These are phyloP conservation scores for Sporothrix luriei DNA, from an alignment of 2,329 filamentous ascomycete species.

Conservation along the genomic window DNA sequence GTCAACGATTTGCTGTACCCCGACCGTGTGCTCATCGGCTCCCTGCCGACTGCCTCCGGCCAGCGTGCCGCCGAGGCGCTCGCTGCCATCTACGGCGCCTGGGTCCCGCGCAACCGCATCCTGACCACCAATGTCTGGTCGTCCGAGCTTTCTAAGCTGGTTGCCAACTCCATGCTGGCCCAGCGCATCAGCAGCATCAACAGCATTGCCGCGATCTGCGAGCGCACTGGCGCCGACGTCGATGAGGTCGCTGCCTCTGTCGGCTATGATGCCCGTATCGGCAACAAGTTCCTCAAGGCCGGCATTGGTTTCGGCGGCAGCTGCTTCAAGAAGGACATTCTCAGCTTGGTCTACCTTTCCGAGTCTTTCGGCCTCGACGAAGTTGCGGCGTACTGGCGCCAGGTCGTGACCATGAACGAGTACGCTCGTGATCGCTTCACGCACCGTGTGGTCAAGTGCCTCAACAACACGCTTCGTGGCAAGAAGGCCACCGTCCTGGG, in stretches of 20 bases:
- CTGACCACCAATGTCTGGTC: slow-evolving; percentile 75
- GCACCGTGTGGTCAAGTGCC: slow-evolving; percentile 63
- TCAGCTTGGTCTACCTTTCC: slow-evolving; percentile 72
- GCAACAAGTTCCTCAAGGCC: slow-evolving; percentile 71
- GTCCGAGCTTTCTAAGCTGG: slow-evolving; percentile 76
- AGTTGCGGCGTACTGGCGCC: slow-evolving; percentile 74
- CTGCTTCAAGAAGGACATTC: slow-evolving; percentile 80
- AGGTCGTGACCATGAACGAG: slow-evolving; percentile 75
- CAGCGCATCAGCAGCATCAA: slow-evolving; percentile 83
- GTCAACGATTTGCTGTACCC: slow-evolving; percentile 70
- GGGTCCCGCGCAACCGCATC: slow-evolving; percentile 69
- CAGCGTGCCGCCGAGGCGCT: slow-evolving; percentile 64
- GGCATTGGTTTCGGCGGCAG: slow-evolving; percentile 78
- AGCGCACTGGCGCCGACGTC: slow-evolving; percentile 74
- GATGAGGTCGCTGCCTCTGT: slow-evolving; percentile 69
- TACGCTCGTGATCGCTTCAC: slow-evolving; percentile 71
- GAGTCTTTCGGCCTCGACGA: slow-evolving; percentile 69
- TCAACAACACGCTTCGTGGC: slow-evolving; percentile 67
- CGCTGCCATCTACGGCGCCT: slow-evolving; percentile 67
- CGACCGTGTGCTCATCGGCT: slow-evolving; percentile 76
- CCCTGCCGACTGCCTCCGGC: slow-evolving; percentile 61
- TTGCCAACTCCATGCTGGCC: slow-evolving; percentile 77
- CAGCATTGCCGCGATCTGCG: slow-evolving; percentile 77
- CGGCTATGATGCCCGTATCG: slow-evolving; percentile 72
- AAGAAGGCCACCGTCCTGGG: slow-evolving; percentile 75